Evolutionary conservation across 768 basidiomycete genomes (phyloP).

Genomic region (Peribolospora kevripleyi): DNA sequence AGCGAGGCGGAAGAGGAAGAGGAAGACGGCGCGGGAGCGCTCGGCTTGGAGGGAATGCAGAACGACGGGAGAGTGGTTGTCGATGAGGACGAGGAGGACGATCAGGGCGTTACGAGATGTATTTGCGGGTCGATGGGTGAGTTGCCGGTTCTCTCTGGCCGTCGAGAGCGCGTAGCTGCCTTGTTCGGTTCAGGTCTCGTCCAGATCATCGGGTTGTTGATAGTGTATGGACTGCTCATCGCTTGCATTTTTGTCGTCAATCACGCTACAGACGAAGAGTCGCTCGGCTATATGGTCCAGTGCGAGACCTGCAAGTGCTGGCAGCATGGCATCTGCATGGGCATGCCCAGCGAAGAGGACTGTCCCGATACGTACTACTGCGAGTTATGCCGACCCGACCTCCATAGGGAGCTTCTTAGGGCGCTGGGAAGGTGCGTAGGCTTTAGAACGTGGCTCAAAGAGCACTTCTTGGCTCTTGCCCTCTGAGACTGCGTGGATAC

Average conservation of each 20-base stretch:
- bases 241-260: not conserved
- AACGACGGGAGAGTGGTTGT: conserved; percentile 27
- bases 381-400: conserved; percentile 69
- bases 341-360: conserved; percentile 44
- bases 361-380: conserved; percentile 64
- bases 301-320: conserved; percentile 93
- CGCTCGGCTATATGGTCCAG: conserved; percentile 71
- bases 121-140: conserved; percentile 59
- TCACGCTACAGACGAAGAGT: conserved; percentile 31
- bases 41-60: not conserved
- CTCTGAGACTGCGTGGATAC: not conserved
- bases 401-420: conserved; percentile 40
- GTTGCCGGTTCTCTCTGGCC: conserved; percentile 18
- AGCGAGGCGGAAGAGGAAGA: not conserved
- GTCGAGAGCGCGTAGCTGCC: conserved; percentile 21
- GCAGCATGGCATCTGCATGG: conserved; percentile 96
- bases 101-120: conserved; percentile 47
- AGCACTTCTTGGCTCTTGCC: conserved; percentile 25
- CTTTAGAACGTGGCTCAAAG: conserved; percentile 14
- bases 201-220: not conserved
- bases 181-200: not conserved
- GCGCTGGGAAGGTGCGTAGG: no score
- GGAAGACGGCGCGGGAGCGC: not conserved
- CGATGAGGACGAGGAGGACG: conserved; percentile 30
- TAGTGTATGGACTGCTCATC: no score